phyloP scores from a whole-genome alignment of 345 rosid species.

The Pistacia atlantica region DNA sequence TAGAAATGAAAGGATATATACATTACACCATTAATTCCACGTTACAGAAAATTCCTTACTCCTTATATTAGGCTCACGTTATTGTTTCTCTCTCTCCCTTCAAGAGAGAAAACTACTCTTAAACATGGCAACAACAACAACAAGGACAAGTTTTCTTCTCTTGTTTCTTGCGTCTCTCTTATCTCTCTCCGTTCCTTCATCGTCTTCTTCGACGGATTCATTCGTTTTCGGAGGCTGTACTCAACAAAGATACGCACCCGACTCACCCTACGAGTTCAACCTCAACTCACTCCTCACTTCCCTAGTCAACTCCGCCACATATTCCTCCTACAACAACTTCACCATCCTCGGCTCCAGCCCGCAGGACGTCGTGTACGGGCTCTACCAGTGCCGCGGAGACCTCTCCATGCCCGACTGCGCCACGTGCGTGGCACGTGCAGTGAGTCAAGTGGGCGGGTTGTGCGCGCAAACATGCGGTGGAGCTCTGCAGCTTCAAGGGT shows the following conservation, averaged over 20 bases:
- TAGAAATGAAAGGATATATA: too few species aligned
- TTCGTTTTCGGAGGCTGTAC: constrained; percentile 81
- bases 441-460: constrained; percentile 45
- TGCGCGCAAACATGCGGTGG: constrained; percentile 73
- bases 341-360: constrained; percentile 72
- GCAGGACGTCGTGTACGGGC: constrained; percentile 75
- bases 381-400: constrained; percentile 96
- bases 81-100: neutral
- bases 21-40: too few species aligned
- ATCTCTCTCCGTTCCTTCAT: constrained; percentile 16
- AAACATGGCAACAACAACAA: neutral
- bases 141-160: neutral
- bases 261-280: constrained; percentile 76
- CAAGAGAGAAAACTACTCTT: neutral
- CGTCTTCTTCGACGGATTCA: constrained; percentile 44
- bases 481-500: constrained; percentile 75
- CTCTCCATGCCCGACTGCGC: constrained; percentile 94
- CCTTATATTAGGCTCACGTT: neutral
- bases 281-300: constrained; percentile 86
- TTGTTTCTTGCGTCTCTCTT: constrained; percentile 18
- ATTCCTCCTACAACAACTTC: constrained; percentile 86
- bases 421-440: constrained; percentile 68
- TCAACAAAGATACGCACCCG: constrained; percentile 51
- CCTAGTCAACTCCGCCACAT: constrained; percentile 93
- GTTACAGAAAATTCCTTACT: too few species aligned